Evolutionary conservation across 192 early-diverging fungal genomes (phyloP).

Genomic region (Rhizophagus prolifer): DNA sequence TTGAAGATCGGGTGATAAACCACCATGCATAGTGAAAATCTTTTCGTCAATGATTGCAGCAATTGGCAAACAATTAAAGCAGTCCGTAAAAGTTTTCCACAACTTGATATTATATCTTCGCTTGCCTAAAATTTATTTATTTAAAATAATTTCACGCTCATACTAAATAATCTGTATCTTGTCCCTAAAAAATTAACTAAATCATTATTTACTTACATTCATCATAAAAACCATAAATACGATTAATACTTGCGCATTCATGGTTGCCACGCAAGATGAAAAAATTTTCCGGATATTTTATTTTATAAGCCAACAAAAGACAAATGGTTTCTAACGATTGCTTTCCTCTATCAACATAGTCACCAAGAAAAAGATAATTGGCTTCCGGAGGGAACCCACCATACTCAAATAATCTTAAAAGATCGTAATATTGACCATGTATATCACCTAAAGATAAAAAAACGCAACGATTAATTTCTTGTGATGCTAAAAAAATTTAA

Average conservation of each 20-base stretch:
- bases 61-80: slow-evolving; percentile 97
- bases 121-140: slow-evolving; percentile 62
- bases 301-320: slow-evolving; percentile 95
- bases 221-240: slow-evolving; percentile 98
- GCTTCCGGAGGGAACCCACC: slow-evolving; percentile 95
- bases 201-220: slow-evolving; percentile 67
- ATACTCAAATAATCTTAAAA: slow-evolving; percentile 93
- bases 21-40: slow-evolving; percentile 98
- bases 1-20: slow-evolving; percentile 93
- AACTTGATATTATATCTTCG: slow-evolving; percentile 97
- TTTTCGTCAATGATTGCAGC: slow-evolving; percentile 98
- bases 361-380: slow-evolving; percentile 96
- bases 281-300: slow-evolving; percentile 99
- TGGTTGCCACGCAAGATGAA: slow-evolving; percentile 99
- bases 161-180: neutral
- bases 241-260: slow-evolving; percentile 95
- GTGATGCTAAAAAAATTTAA: neutral
- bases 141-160: slow-evolving; percentile 1
- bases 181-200: too few relatives aligned
- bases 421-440: slow-evolving; percentile 97
- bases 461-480: too few relatives aligned
- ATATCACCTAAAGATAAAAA: slow-evolving; percentile 53
- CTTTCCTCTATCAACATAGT: slow-evolving; percentile 98
- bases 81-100: slow-evolving; percentile 99
- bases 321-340: slow-evolving; percentile 99